A percentile compares a stretch with the other conserved stretches of the same genome.
Evolutionary conservation across 2,329 filamentous ascomycete species (phyloP).

Genomic region (Falciphora oryzae): DNA sequence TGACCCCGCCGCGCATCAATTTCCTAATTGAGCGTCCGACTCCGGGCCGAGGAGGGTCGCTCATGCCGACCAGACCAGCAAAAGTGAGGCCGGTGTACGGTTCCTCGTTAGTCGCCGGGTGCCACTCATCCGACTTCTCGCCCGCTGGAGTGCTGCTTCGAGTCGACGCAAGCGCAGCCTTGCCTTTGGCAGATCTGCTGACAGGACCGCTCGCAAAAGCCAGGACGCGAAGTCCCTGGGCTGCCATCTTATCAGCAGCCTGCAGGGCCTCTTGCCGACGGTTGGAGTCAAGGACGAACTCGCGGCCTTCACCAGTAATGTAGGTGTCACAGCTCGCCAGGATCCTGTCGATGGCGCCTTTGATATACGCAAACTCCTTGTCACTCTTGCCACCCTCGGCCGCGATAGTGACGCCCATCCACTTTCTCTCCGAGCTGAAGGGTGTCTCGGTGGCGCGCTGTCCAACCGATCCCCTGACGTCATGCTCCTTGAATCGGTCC

Average conservation of each 20-base stretch:
- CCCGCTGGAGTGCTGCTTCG: constrained; percentile 46
- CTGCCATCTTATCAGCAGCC: constrained; percentile 81
- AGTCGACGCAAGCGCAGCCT: constrained; percentile 22
- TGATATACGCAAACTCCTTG: constrained; percentile 86
- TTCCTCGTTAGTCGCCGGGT: constrained; percentile 55
- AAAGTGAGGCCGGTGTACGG: constrained; percentile 80
- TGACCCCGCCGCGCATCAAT: constrained; percentile 89
- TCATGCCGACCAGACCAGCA: constrained; percentile 93
- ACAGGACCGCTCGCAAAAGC: constrained; percentile 85
- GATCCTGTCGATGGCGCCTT: constrained; percentile 86
- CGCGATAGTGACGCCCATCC: constrained; percentile 94
- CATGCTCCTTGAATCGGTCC: constrained; percentile 85
- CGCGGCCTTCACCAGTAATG: constrained; percentile 75
- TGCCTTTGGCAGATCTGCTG: constrained; percentile 11
- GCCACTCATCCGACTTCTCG: constrained; percentile 32
- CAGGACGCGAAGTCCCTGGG: constrained; percentile 82
- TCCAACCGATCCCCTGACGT: constrained; percentile 83
- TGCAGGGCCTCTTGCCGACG: constrained; percentile 68
- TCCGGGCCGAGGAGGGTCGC: constrained; percentile 85
- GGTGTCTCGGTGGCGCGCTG: constrained; percentile 78
- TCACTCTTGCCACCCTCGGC: constrained; percentile 51
- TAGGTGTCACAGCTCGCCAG: constrained; percentile 87
- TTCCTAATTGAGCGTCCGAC: constrained; percentile 85
- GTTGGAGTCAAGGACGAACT: constrained; percentile 75
- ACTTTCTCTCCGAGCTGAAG: constrained; percentile 96